Evolutionary conservation across 345 rosid species (phyloP), one percentile per base, ranked within the genome.

Genomic region (Limnanthes douglasii): DNA sequence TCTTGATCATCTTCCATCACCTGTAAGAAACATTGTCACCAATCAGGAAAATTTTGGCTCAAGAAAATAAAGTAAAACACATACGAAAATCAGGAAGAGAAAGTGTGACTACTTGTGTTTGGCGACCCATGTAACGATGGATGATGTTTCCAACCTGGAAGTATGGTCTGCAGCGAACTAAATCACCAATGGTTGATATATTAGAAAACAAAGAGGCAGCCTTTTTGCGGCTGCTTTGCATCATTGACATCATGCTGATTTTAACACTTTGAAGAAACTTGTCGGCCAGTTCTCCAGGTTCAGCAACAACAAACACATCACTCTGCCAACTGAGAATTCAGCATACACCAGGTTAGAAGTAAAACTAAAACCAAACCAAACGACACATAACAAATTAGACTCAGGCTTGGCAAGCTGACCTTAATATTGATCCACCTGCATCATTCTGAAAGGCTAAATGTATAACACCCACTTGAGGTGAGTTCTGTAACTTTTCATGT

Each of bases 1-100:
- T 90, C 98, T 58, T 61, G 77, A 60, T 72, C 94, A 51, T 90
- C 96, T 60, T 90, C 98, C 92, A 90, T 74, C 5, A 90, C 96
- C 95, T 90, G 51, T 33, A 54, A 26, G n/a, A n/a, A n/a, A n/a
- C n/a, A n/a, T n/a, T n/a, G n/a, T n/a, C n/a, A n/a, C n/a, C n/a
- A n/a, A n/a, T n/a, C n/a, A n/a, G n/a, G n/a, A n/a, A n/a, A n/a
- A n/a, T n/a, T n/a, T n/a, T n/a, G n/a, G n/a, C n/a, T n/a, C n/a
- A n/a, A n/a, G n/a, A n/a, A n/a, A 30, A 28, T 3, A 16, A 19
- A 22, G 17, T 8, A 26, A 37, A 35, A 21, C 39, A 38, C 21
- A 43, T 33, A 30, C 32, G 40, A 11, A 44, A 36, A 26, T 8
- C 13, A 29, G 7, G 17, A 39, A 24, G 24, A 5, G 14, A 1